A percentile compares a stretch with the other conserved stretches of the same genome.
Evolutionary conservation across 495 filamentous ascomycete species (phyloP).

Genomic region (Trichoderma reesei): DNA sequence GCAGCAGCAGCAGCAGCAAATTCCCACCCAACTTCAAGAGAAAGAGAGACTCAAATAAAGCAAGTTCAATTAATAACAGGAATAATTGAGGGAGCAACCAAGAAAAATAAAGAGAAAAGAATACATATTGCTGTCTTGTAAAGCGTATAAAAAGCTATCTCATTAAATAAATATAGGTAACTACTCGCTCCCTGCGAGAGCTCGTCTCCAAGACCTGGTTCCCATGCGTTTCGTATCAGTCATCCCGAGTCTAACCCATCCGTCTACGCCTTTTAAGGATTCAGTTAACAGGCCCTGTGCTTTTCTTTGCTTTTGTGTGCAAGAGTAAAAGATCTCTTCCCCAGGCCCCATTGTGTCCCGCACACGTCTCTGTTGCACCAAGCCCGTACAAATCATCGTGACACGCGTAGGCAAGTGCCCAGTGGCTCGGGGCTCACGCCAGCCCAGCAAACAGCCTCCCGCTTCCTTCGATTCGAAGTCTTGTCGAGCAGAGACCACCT

Average conservation of each 20-base stretch:
- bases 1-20: neutral
- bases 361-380: neutral
- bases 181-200: neutral
- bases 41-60: no score
- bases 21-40: neutral
- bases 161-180: conserved; percentile 4
- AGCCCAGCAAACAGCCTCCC: neutral
- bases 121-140: neutral
- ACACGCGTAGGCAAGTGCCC: neutral
- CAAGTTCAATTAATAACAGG: no score
- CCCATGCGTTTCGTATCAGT: conserved; percentile 5
- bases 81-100: neutral
- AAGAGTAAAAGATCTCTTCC: conserved; percentile 6
- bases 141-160: neutral
- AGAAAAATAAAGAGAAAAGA: neutral
- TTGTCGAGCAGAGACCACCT: neutral
- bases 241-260: conserved; percentile 14
- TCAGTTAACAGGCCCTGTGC: neutral
- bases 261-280: conserved; percentile 12
- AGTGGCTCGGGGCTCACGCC: neutral
- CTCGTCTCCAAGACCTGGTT: conserved; percentile 4
- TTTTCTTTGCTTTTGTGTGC: conserved; percentile 10
- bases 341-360: neutral
- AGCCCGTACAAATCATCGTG: neutral
- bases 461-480: neutral